Percentiles rank a stretch among this genome's conserved stretches.
Conservation (phyloP, 768 basidiomycete genomes). For the Boletus rubescentipes region DNA sequence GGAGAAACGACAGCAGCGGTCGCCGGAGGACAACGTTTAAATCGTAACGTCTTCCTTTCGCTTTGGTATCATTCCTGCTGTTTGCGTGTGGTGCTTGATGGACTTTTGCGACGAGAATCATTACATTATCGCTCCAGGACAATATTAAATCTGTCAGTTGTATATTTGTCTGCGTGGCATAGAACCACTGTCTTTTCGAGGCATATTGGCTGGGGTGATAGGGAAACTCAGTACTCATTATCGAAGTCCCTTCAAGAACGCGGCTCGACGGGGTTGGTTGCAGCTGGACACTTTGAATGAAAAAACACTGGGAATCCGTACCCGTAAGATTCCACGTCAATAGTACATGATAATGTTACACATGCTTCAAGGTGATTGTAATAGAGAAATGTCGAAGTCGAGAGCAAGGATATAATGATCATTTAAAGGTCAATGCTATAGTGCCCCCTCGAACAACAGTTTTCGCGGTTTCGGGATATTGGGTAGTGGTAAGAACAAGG, state of each 20-base stretch:
- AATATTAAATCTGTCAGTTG: not conserved
- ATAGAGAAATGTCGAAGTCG: not conserved
- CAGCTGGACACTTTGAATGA: no score
- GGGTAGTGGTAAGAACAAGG: constrained; percentile 33
- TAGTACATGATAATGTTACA: not conserved
- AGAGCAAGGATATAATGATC: not conserved
- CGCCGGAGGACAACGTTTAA: constrained; percentile 4
- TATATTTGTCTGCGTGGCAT: not conserved
- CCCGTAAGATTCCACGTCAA: not conserved
- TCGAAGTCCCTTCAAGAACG: not conserved
- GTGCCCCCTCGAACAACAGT: constrained; percentile 35
- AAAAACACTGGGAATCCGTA: not conserved
- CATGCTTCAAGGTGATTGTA: not conserved
- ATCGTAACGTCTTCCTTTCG: not conserved
- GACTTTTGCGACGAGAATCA: not conserved
- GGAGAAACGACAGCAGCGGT: constrained; percentile 10
- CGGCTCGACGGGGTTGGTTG: no score
- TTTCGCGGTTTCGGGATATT: constrained; percentile 35
- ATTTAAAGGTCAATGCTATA: constrained; percentile 13
- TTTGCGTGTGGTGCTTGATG: not conserved
- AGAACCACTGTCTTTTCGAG: not conserved
- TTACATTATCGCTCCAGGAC: not conserved
- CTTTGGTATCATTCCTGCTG: not conserved
- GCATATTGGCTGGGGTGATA: not conserved
- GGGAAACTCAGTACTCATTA: not conserved